A percentile compares a stretch with the other conserved stretches of the same genome.
phyloP scores from a whole-genome alignment of 805 yeast genomes.

The Spathaspora passalidarum region DNA sequence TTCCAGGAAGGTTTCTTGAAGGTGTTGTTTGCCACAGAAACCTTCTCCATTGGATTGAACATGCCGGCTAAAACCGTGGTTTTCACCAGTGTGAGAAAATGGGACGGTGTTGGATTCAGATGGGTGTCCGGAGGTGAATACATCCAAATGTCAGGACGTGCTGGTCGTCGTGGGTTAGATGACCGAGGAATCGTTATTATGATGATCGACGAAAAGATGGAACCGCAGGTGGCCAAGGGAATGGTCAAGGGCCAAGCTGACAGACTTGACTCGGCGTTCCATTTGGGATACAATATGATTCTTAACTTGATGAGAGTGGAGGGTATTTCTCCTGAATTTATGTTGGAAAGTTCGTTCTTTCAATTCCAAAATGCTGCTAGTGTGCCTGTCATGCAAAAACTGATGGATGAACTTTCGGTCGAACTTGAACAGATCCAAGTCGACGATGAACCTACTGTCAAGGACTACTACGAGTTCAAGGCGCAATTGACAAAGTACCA shows the following conservation, averaged over 20 bases:
- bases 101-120: slow-evolving; percentile 97
- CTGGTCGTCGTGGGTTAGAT: slow-evolving; percentile 99
- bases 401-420: slow-evolving; percentile 52
- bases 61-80: slow-evolving; percentile 99
- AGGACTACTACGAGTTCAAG: slow-evolving; percentile 79
- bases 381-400: slow-evolving; percentile 78
- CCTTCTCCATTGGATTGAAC: slow-evolving; percentile 95
- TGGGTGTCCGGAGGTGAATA: slow-evolving; percentile 99
- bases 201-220: slow-evolving; percentile 99
- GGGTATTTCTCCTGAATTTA: slow-evolving; percentile 96
- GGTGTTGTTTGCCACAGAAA: slow-evolving; percentile 95
- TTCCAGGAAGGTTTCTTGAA: slow-evolving; percentile 96
- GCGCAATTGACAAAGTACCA: slow-evolving; percentile 69
- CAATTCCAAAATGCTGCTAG: slow-evolving; percentile 93
- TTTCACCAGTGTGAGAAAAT: slow-evolving; percentile 93
- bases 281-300: slow-evolving; percentile 95
- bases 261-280: slow-evolving; percentile 95
- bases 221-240: slow-evolving; percentile 97
- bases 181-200: slow-evolving; percentile 98
- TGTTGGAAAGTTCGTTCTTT: slow-evolving; percentile 90
- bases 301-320: slow-evolving; percentile 94
- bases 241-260: slow-evolving; percentile 99
- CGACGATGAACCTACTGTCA: slow-evolving; percentile 71
- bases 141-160: slow-evolving; percentile 99
- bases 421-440: slow-evolving; percentile 50